These are phyloP conservation scores for Uronychia setigera DNA, from an alignment of 73 alveolate genomes.

Conservation along the genomic window DNA sequence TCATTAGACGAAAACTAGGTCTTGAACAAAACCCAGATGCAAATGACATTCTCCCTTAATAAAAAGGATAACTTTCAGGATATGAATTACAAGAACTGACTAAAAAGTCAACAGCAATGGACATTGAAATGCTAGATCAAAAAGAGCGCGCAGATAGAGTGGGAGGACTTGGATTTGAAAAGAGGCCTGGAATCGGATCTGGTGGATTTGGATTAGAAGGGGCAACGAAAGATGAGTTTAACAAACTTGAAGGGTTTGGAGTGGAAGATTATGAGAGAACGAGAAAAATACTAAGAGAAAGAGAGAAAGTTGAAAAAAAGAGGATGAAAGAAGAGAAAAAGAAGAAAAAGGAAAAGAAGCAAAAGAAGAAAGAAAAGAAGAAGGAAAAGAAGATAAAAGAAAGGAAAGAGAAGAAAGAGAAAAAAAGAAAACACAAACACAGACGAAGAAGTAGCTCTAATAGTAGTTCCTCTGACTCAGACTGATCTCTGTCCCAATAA, in stretches of 20 bases:
- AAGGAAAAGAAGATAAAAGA: slow-evolving; percentile 69
- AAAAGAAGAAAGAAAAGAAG: slow-evolving; percentile 64
- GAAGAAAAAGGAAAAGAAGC: slow-evolving; percentile 65
- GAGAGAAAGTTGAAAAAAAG: slow-evolving; percentile 54
- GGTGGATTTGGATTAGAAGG: slow-evolving; percentile 1
- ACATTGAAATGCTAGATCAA: slow-evolving; percentile 43
- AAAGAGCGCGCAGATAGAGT: slow-evolving; percentile 50
- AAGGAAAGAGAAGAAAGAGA: slow-evolving; percentile 21
- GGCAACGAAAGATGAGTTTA: slow-evolving; percentile 1
- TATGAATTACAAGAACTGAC: slow-evolving; percentile 34
- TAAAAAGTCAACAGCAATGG: slow-evolving; percentile 19
- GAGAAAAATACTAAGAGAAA: slow-evolving; percentile 32
- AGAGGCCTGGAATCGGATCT: no score
- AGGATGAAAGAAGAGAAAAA: slow-evolving; percentile 57
- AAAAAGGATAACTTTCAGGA: slow-evolving; percentile 29
- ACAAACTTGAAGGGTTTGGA: slow-evolving; percentile 47
- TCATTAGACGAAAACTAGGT: slow-evolving; percentile 57
- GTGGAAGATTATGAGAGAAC: slow-evolving; percentile 31
- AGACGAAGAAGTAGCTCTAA: slow-evolving; percentile 12
- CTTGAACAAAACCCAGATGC: slow-evolving; percentile 28
- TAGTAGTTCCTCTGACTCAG: background rate
- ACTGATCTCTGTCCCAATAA: no score
- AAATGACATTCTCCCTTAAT: background rate
- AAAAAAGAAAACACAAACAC: background rate
- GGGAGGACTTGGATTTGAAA: slow-evolving; percentile 60